Evolutionary conservation across 805 yeast species (phyloP), one percentile per base, ranked within the genome.

Genomic region (Candida vaughaniae): DNA sequence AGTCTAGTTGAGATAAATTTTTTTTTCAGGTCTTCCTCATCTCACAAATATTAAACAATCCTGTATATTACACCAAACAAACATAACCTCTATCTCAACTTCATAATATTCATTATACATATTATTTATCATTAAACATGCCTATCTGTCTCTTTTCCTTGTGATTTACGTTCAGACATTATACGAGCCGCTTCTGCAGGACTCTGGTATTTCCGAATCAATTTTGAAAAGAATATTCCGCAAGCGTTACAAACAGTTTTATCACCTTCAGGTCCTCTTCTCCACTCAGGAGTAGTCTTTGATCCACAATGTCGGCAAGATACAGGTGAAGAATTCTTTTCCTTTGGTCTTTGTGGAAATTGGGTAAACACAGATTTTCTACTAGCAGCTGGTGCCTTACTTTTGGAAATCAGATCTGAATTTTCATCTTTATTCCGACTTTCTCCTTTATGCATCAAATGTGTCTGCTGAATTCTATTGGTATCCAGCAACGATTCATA

Each of bases 171-270:
- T 25, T 51, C 42, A 16, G 20, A 19, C 58, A 71, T 57, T 22
- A 65, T 53, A 9, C 46, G 51, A 10, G 61, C 66, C 5, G 80
- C 80, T 16, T 18, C 36, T 20, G 52, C 64, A 4, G 58, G 59
- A 3, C 46, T 35, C 1, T 80, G 80, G 42, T 64, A 56, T 42
- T 66, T 73, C 46, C 71, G 80, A 4, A 71, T 62, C 38, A 84
- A 53, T 51, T 84, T 84, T 11, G 83, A 71, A 52, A 74, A 82
- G 50, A 80, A 84, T 32, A 90, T 64, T 0, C 97, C 97, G 63
- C 97, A 90, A 0, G 97, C 96, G 58, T 89, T 89, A 61, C 97
- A 89, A 41, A 89, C 66, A 0, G 91, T 84, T 49, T 87, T 73
- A 4, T 81, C 77, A 0, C 95, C 95, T 39, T 77, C 74, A 1